phyloP scores from a whole-genome alignment of 345 rosid genomes.

The Acer negundo region DNA sequence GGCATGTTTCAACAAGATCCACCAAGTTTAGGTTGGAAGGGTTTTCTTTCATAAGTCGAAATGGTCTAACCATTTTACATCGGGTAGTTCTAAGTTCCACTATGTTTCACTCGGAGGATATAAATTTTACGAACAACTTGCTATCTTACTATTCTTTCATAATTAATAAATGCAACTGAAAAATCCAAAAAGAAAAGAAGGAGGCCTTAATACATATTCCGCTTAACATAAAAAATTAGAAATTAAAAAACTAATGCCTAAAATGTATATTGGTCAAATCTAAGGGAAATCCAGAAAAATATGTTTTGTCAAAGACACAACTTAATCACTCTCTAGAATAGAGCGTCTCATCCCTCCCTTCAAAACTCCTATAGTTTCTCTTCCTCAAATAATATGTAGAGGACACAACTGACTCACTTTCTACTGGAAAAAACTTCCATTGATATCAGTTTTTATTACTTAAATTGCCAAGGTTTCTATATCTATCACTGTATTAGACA shows the following conservation, averaged over 20 bases:
- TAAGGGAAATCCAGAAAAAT: not conserved
- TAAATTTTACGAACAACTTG: no score
- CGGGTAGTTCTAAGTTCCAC: no score
- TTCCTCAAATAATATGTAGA: not conserved
- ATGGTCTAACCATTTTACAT: no score
- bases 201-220: not conserved
- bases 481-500: no score
- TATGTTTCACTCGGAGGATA: no score
- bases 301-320: not conserved
- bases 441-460: not conserved
- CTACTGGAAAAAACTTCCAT: not conserved
- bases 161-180: not conserved
- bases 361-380: not conserved
- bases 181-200: not conserved
- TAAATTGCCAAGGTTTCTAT: no score
- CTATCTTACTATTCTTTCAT: no score
- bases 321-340: not conserved
- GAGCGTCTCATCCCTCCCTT: no score
- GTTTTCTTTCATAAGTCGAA: no score
- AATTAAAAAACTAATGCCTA: not conserved
- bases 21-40: no score
- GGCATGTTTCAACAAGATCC: no score
- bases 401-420: no score
- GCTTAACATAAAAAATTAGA: not conserved
- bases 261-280: not conserved